Evolutionary conservation across 2,329 filamentous ascomycete species (phyloP).

Genomic region (Lecanosticta acicola): DNA sequence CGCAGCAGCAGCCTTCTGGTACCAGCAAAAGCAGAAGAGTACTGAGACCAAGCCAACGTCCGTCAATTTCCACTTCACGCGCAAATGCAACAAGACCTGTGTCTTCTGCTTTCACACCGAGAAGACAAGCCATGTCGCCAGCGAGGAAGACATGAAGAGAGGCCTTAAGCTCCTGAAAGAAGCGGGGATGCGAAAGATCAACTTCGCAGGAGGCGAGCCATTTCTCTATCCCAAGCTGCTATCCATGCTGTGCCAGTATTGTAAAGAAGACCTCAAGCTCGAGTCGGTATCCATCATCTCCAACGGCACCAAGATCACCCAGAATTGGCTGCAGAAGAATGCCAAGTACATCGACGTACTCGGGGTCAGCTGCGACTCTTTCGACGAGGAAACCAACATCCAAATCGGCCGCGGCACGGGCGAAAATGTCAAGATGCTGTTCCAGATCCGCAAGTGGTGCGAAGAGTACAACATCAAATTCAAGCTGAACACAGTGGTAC

Average conservation of each 20-base stretch:
- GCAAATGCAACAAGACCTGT: constrained; percentile 47
- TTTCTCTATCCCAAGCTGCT: constrained; percentile 47
- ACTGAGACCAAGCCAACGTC: constrained; percentile 34
- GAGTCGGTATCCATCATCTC: constrained; percentile 52
- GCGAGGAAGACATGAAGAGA: constrained; percentile 37
- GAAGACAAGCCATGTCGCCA: constrained; percentile 42
- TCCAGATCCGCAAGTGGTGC: constrained; percentile 38
- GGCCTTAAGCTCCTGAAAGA: constrained; percentile 44
- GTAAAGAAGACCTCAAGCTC: constrained; percentile 44
- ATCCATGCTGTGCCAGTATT: constrained; percentile 41
- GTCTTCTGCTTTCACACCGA: constrained; percentile 56
- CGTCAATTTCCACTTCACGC: constrained; percentile 45
- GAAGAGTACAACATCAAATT: constrained; percentile 46
- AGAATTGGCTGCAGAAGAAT: constrained; percentile 41
- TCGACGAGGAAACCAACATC: constrained; percentile 47
- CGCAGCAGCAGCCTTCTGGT: background rate
- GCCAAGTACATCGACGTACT: constrained; percentile 49
- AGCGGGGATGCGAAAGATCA: constrained; percentile 52
- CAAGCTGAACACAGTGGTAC: constrained; percentile 55
- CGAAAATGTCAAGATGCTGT: constrained; percentile 8
- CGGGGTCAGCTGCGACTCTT: constrained; percentile 53
- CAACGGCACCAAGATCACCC: constrained; percentile 47
- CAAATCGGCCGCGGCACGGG: constrained; percentile 45
- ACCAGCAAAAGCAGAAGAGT: background rate
- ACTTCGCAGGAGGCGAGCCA: constrained; percentile 53